Evolutionary conservation across 805 yeast genomes (phyloP).

Genomic region (Hanseniaspora vineae): DNA sequence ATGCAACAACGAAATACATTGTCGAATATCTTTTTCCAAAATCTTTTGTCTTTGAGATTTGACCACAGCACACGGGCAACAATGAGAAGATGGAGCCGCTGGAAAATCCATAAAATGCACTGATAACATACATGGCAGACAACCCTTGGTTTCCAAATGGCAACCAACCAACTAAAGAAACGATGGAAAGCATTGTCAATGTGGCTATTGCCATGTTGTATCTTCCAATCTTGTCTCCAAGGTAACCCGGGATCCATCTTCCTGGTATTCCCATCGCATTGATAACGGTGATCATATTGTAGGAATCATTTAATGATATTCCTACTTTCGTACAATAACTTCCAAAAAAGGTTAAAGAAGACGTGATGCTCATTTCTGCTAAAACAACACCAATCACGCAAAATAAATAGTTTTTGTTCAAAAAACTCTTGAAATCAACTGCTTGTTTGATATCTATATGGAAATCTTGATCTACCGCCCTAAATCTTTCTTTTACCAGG

Average conservation of each 20-base stretch:
- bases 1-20: slow-evolving; percentile 39
- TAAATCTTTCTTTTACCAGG: slow-evolving; percentile 34
- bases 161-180: slow-evolving; percentile 24
- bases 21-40: slow-evolving; percentile 40
- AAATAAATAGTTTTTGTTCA: slow-evolving; percentile 31
- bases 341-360: slow-evolving; percentile 35
- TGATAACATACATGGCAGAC: slow-evolving; percentile 26
- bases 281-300: slow-evolving; percentile 25
- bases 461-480: slow-evolving; percentile 32
- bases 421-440: slow-evolving; percentile 26
- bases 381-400: slow-evolving; percentile 32
- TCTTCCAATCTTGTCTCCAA: slow-evolving; percentile 31
- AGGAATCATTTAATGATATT: slow-evolving; percentile 24
- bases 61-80: slow-evolving; percentile 40
- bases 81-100: slow-evolving; percentile 38
- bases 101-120: slow-evolving; percentile 34
- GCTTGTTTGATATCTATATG: slow-evolving; percentile 31
- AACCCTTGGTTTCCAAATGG: slow-evolving; percentile 20
- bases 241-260: slow-evolving; percentile 25
- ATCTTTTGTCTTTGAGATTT: slow-evolving; percentile 35
- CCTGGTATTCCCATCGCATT: slow-evolving; percentile 25
- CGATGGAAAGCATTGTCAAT: slow-evolving; percentile 17
- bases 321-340: slow-evolving; percentile 39
- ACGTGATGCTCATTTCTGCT: slow-evolving; percentile 33
- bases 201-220: slow-evolving; percentile 33